Conservation (phyloP, 164 flowering plant species). For the Warburgia ugandensis region DNA sequence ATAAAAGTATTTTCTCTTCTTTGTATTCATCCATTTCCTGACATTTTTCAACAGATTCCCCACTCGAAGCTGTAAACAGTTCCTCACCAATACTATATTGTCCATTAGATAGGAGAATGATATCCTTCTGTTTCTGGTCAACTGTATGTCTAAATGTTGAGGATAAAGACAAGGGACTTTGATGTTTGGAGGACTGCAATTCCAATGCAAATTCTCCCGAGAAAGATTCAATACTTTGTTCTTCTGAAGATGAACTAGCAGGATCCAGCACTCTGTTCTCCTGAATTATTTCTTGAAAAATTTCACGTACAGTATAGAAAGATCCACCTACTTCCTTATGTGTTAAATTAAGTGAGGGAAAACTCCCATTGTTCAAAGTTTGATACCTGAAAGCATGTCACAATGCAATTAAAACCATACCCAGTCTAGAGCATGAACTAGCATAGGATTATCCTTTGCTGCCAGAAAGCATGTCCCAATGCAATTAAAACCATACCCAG, state of each 20-base stretch:
- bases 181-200: slow-evolving; percentile 41
- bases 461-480: neutral
- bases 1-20: neutral
- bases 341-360: slow-evolving; percentile 81
- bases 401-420: slow-evolving; percentile 1
- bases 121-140: slow-evolving; percentile 10
- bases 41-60: slow-evolving; percentile 6
- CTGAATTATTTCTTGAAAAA: slow-evolving; percentile 85
- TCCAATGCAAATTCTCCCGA: slow-evolving; percentile 37
- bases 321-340: slow-evolving; percentile 98
- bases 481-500: neutral
- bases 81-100: slow-evolving; percentile 17
- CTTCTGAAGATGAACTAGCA: slow-evolving; percentile 36
- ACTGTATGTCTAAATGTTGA: slow-evolving; percentile 5
- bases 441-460: neutral
- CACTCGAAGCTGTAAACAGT: slow-evolving; percentile 11
- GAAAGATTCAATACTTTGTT: slow-evolving; percentile 18
- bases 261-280: slow-evolving; percentile 86
- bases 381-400: slow-evolving; percentile 53
- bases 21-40: slow-evolving; percentile 1
- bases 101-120: slow-evolving; percentile 12
- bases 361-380: slow-evolving; percentile 57
- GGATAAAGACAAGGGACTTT: slow-evolving; percentile 14
- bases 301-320: slow-evolving; percentile 85
- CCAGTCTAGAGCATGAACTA: neutral